Base-by-base conservation (phyloP, 1,139 yeast genomes). In the Pichia kudriavzevii region DNA sequence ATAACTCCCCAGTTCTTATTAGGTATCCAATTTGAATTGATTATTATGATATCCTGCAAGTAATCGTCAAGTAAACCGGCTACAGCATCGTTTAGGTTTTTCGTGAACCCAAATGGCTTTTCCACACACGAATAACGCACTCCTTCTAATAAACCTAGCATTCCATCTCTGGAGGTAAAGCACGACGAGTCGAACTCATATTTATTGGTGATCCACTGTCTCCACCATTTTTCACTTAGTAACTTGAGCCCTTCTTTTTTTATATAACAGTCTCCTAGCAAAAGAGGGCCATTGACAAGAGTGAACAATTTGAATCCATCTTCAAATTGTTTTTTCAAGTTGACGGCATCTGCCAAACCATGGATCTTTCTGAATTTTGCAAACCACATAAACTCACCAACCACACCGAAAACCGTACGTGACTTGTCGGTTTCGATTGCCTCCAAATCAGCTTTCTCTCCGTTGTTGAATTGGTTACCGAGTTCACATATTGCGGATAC, bases 201-300 rank as follows among this genome's bases (percentile, higher is more conserved):
- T 32, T 41, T 42, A 37, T 46, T 42, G 3, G 7, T 22, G 7
- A 52, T 31, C 59, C 59, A 56, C 4, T 18, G 30, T 4, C 20
- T 32, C 60, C 60, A 56, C 61, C 61, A 56, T 12, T 25, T 18
- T 12, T 34, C 36, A 8, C n/a, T n/a, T n/a, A n/a, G n/a, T n/a
- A n/a, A n/a, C n/a, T n/a, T n/a, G n/a, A n/a, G n/a, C n/a, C n/a
- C n/a, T n/a, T n/a, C n/a, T n/a, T n/a, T n/a, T n/a, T n/a, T n/a
- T n/a, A n/a, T n/a, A n/a, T n/a, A n/a, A n/a, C n/a, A n/a, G n/a
- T n/a, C n/a, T n/a, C n/a, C n/a, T n/a, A n/a, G n/a, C n/a, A n/a
- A n/a, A n/a, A n/a, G n/a, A 4, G 49, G 28, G 1, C 58, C 56
- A 31, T 45, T 34, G 25, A 52, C 45, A 7, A 56, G 30, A 9